These are phyloP conservation scores for Polymyxa betae DNA, from an alignment of 208 protist genomes.

Conservation along the genomic window DNA sequence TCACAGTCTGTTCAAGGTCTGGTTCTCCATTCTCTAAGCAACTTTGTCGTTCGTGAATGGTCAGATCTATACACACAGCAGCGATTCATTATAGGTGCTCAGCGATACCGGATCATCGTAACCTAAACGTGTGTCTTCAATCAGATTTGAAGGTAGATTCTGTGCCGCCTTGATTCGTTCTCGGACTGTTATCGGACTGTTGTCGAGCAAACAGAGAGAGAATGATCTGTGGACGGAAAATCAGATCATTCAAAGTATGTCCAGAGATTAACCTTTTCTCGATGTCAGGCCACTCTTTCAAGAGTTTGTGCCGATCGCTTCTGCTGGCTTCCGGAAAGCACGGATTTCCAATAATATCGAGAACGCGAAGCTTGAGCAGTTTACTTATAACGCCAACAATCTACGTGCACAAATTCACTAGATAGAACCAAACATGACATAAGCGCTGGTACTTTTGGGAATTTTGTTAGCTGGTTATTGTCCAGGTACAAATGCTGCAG, in stretches of 20 bases:
- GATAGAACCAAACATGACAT: neutral
- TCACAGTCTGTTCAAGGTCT: neutral
- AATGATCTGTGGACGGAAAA: neutral
- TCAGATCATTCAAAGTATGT: neutral
- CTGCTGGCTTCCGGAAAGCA: slow-evolving; percentile 12
- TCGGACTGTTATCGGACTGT: neutral
- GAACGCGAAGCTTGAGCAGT: neutral
- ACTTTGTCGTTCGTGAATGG: slow-evolving; percentile 15
- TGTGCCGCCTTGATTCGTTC: slow-evolving; percentile 14
- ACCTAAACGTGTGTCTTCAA: slow-evolving; percentile 42
- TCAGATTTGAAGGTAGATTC: neutral
- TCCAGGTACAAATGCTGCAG: slow-evolving; percentile 38
- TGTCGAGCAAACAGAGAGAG: neutral
- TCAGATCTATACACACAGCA: slow-evolving; percentile 41
- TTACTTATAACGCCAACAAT: neutral
- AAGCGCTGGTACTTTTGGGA: slow-evolving; percentile 22
- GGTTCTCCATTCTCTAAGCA: neutral
- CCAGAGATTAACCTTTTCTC: neutral
- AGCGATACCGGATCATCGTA: neutral
- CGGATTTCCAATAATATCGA: slow-evolving; percentile 27
- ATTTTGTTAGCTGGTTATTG: slow-evolving; percentile 38
- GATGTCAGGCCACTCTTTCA: slow-evolving; percentile 45
- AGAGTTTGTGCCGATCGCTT: slow-evolving; percentile 47
- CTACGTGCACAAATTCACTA: neutral
- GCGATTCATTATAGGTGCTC: neutral